Evolutionary conservation across 2,329 filamentous ascomycete genomes (phyloP).

Genomic region (Colletotrichum musicola): DNA sequence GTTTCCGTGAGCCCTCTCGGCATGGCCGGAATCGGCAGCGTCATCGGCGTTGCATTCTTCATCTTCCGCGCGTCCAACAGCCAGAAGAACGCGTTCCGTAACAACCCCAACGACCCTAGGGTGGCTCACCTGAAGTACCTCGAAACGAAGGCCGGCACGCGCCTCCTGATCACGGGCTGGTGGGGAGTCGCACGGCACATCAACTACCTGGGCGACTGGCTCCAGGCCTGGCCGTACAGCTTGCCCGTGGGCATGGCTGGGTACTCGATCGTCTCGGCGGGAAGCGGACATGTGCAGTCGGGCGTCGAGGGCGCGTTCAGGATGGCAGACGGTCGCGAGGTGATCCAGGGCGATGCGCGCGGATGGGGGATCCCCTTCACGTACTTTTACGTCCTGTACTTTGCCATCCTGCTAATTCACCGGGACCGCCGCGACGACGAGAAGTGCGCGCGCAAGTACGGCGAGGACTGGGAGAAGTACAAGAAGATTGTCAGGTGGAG

Average conservation of each 20-base stretch:
- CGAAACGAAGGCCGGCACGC: constrained; percentile 84
- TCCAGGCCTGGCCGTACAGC: constrained; percentile 91
- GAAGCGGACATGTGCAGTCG: constrained; percentile 59
- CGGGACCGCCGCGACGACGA: constrained; percentile 89
- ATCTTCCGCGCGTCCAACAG: constrained; percentile 96
- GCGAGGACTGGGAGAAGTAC: constrained; percentile 91
- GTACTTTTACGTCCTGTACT: constrained; percentile 96
- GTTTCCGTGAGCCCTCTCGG: constrained; percentile 79
- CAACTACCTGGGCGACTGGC: constrained; percentile 96
- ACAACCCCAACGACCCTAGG: constrained; percentile 82
- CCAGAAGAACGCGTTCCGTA: constrained; percentile 95
- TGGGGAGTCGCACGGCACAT: constrained; percentile 94
- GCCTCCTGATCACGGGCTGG: constrained; percentile 88
- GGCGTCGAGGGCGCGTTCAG: constrained; percentile 65
- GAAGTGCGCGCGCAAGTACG: constrained; percentile 93
- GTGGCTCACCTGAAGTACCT: constrained; percentile 88
- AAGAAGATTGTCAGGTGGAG: constrained; percentile 83
- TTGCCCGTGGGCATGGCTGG: constrained; percentile 88
- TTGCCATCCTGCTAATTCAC: constrained; percentile 87
- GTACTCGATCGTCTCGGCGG: constrained; percentile 76
- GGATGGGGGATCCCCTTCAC: constrained; percentile 91
- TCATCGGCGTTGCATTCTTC: constrained; percentile 82
- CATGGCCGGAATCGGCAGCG: constrained; percentile 72
- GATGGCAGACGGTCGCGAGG: constrained; percentile 71
- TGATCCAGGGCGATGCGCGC: constrained; percentile 78